These are phyloP conservation scores for Mortierella sp. DNA, from an alignment of 371 early-diverging fungal genomes.

Conservation along the genomic window DNA sequence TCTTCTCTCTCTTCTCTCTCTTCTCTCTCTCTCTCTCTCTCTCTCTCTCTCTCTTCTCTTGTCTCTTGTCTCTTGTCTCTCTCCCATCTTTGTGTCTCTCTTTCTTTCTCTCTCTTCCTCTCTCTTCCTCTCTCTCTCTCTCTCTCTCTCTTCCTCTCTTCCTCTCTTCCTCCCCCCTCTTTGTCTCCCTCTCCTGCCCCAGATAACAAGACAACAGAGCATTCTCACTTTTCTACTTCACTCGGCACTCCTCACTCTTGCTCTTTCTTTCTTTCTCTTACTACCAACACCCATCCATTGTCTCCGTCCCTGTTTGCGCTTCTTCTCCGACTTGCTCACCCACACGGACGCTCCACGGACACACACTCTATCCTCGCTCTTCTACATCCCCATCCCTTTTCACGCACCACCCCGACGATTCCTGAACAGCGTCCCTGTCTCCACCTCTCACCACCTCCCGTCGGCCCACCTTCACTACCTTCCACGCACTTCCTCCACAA, in stretches of 20 bases:
- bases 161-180: neutral
- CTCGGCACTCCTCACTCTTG: too few species aligned
- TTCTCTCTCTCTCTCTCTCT: neutral
- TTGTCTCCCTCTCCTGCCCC: too few species aligned
- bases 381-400: too few species aligned
- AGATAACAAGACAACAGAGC: too few species aligned
- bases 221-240: too few species aligned
- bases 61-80: neutral
- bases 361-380: too few species aligned
- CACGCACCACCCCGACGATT: neutral
- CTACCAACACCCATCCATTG: neutral
- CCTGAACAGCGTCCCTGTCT: too few species aligned
- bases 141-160: neutral
- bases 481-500: neutral
- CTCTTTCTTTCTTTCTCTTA: neutral
- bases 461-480: too few species aligned
- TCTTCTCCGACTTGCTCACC: neutral
- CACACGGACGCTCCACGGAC: neutral
- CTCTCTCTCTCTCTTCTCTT: neutral
- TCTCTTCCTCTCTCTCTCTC: neutral
- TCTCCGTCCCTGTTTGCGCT: neutral
- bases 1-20: neutral
- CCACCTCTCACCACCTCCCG: too few species aligned
- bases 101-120: neutral
- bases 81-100: neutral